phyloP scores from a whole-genome alignment of 2,329 filamentous ascomycete genomes.

The Waltergamsia citrina region DNA sequence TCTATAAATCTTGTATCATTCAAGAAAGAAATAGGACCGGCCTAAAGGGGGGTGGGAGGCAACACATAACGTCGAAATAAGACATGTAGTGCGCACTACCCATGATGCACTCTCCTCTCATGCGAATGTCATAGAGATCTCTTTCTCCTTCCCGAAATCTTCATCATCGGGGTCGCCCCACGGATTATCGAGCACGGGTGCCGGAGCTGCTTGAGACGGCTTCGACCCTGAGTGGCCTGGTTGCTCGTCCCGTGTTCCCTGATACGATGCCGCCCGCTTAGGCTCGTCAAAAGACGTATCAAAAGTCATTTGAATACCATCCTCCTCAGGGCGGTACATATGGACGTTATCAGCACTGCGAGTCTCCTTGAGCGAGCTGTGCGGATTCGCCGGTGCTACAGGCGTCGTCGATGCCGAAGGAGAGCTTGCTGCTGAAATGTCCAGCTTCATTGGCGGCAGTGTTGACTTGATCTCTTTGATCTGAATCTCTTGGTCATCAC shows the following conservation, averaged over 20 bases:
- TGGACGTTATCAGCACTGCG: constrained; percentile 4
- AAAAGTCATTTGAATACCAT: constrained; percentile 62
- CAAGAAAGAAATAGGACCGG: too few relatives aligned
- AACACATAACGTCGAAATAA: too few relatives aligned
- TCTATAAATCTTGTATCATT: too few relatives aligned
- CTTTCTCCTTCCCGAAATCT: constrained; percentile 62
- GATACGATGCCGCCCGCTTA: too few relatives aligned
- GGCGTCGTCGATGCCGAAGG: constrained; percentile 2
- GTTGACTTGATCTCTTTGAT: constrained; percentile 82
- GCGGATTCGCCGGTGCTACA: not conserved
- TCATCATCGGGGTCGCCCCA: constrained; percentile 64
- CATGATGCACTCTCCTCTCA: constrained; percentile 16
- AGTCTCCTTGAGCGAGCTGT: constrained; percentile 5
- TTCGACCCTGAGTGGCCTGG: not conserved
- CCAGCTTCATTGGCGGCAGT: constrained; percentile 80
- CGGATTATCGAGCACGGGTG: constrained; percentile 48
- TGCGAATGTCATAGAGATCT: constrained; percentile 77
- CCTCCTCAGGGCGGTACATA: constrained; percentile 18
- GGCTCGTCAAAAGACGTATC: constrained; percentile 53
- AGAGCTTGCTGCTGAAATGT: constrained; percentile 27
- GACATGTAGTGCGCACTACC: too few relatives aligned
- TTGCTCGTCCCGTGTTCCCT: constrained; percentile 6
- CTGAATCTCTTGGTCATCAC: constrained; percentile 61
- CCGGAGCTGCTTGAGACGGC: too few relatives aligned
- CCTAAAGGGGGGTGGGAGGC: too few relatives aligned